Conservation (phyloP, 306 rosid genomes). For the Argentina anserina region DNA sequence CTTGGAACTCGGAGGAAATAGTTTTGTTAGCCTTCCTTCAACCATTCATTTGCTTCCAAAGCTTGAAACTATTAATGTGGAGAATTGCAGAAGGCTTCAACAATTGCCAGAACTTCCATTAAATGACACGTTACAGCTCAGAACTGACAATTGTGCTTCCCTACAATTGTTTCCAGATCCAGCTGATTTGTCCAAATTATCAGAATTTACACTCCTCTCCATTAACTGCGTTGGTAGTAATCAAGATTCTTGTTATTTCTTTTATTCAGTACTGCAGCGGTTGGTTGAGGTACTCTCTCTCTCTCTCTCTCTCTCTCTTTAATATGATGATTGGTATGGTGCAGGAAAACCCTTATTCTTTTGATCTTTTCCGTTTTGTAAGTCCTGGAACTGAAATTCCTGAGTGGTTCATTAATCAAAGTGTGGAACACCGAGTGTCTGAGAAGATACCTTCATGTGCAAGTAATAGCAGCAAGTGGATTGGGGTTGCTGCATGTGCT, state of each 20-base stretch:
- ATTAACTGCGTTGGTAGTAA: too few species aligned
- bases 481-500: slow-evolving; percentile 1
- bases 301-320: neutral
- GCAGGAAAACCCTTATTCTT: neutral
- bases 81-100: slow-evolving; percentile 10
- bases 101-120: slow-evolving; percentile 16
- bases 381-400: slow-evolving; percentile 17
- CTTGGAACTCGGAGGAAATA: slow-evolving; percentile 10
- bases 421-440: neutral
- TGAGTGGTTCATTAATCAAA: slow-evolving; percentile 9
- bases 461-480: neutral
- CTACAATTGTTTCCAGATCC: neutral
- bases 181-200: too few species aligned
- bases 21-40: slow-evolving; percentile 8
- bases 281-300: neutral
- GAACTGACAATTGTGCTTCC: neutral
- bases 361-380: fast-evolving
- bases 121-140: neutral
- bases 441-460: neutral
- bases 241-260: neutral
- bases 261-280: neutral
- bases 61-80: neutral
- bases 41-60: slow-evolving; percentile 16
- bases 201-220: too few species aligned
- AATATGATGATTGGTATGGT: neutral